Base-by-base conservation (phyloP, 2,329 filamentous ascomycete species). In the Aureobasidium sp. region DNA sequence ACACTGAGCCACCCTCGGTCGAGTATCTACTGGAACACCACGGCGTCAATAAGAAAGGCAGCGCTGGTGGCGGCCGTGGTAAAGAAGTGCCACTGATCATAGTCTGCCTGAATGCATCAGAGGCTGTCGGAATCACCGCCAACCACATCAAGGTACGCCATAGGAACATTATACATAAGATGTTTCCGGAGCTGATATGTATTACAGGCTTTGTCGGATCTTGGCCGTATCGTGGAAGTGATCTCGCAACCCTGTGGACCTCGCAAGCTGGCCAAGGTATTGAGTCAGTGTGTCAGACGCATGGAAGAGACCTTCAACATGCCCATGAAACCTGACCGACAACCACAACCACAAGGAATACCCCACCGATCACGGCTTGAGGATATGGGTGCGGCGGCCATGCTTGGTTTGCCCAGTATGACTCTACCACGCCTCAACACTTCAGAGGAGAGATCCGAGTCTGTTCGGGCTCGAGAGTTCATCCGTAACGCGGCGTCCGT, bases 21-120 rank as follows among this genome's bases (percentile, higher is more conserved):
- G 62, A 63, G 27, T 60, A 60, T 33, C 40, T 63, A 29, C 42
- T 63, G 17, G 56, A 63, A 19, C 48, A 62, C 33, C 60, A 64
- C 44, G 33, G 40, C 35, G 47, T 48, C 12, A 50, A 49, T 6
- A 56, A 56, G 22, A 24, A 17, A 9, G 27, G 52, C 11, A 50
- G 3, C 8, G 15, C n/a, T 8, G 42, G 39, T 8, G 42, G 39
- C 11, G 40, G 39, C 3, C 49, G 49, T 33, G 61, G 61, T n/a
- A 63, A 60, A 17, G 61, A 66, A 39, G 63, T 65, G 3, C 70
- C 71, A 2, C 64, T 75, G 11, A 69, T 76, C 29, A 68, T 75
- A 9, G 66, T 75, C 3, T 75, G 73, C 61, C 68, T 72, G 40
- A 72, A 72, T 48, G 70, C 72, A 3, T 70, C 72, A 39, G 66